A percentile compares a stretch with the other conserved stretches of the same genome.
phyloP scores from a whole-genome alignment of 2,329 filamentous ascomycete species.

The Aspergillus tamarii region DNA sequence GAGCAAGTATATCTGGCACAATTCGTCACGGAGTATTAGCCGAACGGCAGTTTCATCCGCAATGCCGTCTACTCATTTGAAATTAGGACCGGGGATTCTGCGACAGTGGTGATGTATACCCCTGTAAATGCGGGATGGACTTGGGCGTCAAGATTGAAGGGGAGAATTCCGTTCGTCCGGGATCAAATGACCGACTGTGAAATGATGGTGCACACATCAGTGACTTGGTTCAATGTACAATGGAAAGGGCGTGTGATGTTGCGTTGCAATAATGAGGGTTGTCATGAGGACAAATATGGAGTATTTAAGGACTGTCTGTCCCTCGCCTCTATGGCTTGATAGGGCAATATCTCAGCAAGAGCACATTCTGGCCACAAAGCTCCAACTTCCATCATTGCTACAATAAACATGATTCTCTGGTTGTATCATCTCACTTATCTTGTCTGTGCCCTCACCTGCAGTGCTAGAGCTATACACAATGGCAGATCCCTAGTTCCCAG shows the following conservation, averaged over 20 bases:
- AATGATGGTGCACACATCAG: neutral
- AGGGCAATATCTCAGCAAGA: neutral
- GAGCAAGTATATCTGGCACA: neutral
- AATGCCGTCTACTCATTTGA: neutral
- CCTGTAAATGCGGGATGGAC: conserved; percentile 5
- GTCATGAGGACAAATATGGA: neutral
- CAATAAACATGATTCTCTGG: neutral
- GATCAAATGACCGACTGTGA: neutral
- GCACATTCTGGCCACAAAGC: neutral
- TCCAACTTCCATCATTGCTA: neutral
- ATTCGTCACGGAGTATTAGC: neutral
- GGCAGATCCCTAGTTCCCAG: conserved; percentile 9
- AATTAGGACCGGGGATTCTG: neutral
- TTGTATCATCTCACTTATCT: conserved; percentile 10
- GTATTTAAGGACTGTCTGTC: neutral
- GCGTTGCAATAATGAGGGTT: neutral
- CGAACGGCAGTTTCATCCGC: neutral
- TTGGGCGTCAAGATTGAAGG: neutral
- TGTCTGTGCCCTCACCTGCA: conserved; percentile 13
- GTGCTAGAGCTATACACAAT: conserved; percentile 8
- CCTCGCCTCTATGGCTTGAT: neutral
- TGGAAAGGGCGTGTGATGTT: neutral
- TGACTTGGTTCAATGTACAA: neutral
- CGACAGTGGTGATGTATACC: neutral
- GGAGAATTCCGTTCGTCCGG: neutral